A percentile compares a stretch with the other conserved stretches of the same genome.
Evolutionary conservation across 129 eudicot species (phyloP).

Genomic region (Flaveria robusta): DNA sequence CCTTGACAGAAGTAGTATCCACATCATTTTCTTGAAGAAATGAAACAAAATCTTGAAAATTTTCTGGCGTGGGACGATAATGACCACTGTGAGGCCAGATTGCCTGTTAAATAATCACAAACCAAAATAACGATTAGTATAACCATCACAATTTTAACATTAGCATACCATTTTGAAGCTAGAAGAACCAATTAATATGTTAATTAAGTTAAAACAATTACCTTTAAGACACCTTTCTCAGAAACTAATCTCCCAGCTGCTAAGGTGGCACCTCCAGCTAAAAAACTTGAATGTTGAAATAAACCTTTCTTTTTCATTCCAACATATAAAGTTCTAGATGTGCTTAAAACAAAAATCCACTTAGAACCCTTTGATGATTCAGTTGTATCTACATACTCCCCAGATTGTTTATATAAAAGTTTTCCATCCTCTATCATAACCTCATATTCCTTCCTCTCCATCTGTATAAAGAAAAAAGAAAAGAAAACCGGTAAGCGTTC

Average conservation of each 20-base stretch:
- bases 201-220: slow-evolving; percentile 18
- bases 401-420: slow-evolving; percentile 59
- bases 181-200: neutral
- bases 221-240: slow-evolving; percentile 81
- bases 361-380: slow-evolving; percentile 59
- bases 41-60: slow-evolving; percentile 72
- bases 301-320: slow-evolving; percentile 84
- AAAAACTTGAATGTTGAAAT: slow-evolving; percentile 96
- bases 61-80: slow-evolving; percentile 85
- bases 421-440: slow-evolving; percentile 72
- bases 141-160: neutral
- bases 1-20: slow-evolving; percentile 75
- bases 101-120: slow-evolving; percentile 52
- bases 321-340: slow-evolving; percentile 76
- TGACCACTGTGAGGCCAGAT: slow-evolving; percentile 99
- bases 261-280: slow-evolving; percentile 95
- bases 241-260: slow-evolving; percentile 94
- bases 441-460: slow-evolving; percentile 88
- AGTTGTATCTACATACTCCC: slow-evolving; percentile 59
- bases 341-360: slow-evolving; percentile 97
- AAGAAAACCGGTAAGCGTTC: neutral
- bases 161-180: neutral
- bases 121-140: slow-evolving; percentile 19
- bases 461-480: slow-evolving; percentile 49
- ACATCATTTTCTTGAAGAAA: slow-evolving; percentile 72